A percentile compares a stretch with the other conserved stretches of the same genome.
Conservation (phyloP, 495 filamentous ascomycete genomes). For the Pseudoneurospora amorphoporcata region DNA sequence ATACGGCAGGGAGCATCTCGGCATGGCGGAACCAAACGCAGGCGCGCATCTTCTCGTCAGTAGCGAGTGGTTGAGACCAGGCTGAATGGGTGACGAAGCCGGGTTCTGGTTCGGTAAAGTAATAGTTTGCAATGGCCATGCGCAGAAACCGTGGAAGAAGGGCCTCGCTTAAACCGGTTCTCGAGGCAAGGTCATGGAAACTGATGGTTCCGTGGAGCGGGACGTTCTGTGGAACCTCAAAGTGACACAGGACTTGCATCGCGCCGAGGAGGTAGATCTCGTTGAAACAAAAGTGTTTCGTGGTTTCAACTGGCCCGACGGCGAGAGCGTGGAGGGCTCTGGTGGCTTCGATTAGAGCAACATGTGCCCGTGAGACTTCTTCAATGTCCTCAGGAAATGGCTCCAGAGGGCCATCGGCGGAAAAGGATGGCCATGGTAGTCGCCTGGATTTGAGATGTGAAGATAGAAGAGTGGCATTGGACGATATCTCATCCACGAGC, state of each 20-base stretch:
- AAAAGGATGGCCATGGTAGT: slow-evolving; percentile 10
- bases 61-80: slow-evolving; percentile 11
- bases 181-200: slow-evolving; percentile 13
- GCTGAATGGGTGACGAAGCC: slow-evolving; percentile 26
- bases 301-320: slow-evolving; percentile 8
- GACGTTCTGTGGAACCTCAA: slow-evolving; percentile 24
- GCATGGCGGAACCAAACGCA: slow-evolving; percentile 18
- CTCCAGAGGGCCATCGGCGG: slow-evolving; percentile 1
- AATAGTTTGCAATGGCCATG: slow-evolving; percentile 25
- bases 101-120: slow-evolving; percentile 22
- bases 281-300: slow-evolving; percentile 4
- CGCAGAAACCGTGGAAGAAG: slow-evolving; percentile 23
- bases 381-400: neutral
- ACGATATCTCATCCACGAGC: slow-evolving; percentile 5
- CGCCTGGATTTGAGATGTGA: neutral
- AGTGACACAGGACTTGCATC: slow-evolving; percentile 12
- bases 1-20: slow-evolving; percentile 63
- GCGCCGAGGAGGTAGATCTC: slow-evolving; percentile 8
- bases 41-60: slow-evolving; percentile 13
- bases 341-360: slow-evolving; percentile 9
- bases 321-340: slow-evolving; percentile 11
- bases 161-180: slow-evolving; percentile 12
- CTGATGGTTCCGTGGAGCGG: slow-evolving; percentile 17
- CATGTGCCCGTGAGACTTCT: neutral
- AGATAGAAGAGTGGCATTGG: neutral